Evolutionary conservation across 2,329 filamentous ascomycete genomes (phyloP).

Genomic region (Magnaporthales sp.): DNA sequence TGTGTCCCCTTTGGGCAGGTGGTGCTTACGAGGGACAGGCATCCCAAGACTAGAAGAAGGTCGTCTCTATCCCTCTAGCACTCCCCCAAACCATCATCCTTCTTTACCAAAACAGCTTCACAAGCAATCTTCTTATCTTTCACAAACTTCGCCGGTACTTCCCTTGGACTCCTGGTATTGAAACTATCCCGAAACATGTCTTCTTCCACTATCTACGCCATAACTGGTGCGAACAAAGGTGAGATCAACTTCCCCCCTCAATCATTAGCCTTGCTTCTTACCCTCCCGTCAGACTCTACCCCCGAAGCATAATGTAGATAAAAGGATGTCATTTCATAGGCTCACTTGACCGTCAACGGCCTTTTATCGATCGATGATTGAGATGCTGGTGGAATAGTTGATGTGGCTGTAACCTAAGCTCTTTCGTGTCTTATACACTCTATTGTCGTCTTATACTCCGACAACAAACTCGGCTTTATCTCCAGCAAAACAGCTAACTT

Average conservation of each 20-base stretch:
- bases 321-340: neutral
- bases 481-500: slow-evolving; percentile 8
- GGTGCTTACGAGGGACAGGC: neutral
- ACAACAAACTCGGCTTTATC: neutral
- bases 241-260: neutral
- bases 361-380: neutral
- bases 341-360: neutral
- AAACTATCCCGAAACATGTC: slow-evolving; percentile 10
- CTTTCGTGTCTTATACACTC: neutral
- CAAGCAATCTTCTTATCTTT: neutral
- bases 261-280: neutral
- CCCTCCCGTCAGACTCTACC: neutral
- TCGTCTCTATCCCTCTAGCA: neutral
- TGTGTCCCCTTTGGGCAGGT: slow-evolving; percentile 6
- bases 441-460: neutral
- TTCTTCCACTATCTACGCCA: slow-evolving; percentile 17
- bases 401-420: neutral
- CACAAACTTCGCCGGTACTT: neutral
- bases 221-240: slow-evolving; percentile 22
- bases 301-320: neutral
- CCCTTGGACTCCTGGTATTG: too few relatives aligned
- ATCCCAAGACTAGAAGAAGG: neutral
- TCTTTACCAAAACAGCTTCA: too few relatives aligned
- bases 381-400: neutral
- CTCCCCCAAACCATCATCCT: neutral